Conservation (phyloP, 805 yeast genomes). For the Suhomyces vadensis region DNA sequence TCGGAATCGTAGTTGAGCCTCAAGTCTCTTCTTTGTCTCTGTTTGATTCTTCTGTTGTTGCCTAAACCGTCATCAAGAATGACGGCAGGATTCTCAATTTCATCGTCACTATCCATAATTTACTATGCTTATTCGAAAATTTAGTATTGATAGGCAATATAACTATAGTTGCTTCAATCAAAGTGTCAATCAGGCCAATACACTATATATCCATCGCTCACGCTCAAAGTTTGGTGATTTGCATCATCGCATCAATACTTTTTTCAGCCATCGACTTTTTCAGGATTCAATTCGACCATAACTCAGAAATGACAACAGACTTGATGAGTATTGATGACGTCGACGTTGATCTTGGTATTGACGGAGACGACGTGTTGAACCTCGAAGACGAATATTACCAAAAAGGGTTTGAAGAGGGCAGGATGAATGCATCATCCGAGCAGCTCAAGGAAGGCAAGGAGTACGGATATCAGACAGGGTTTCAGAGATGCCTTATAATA, state of each 20-base stretch:
- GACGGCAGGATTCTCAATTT: slow-evolving; percentile 2
- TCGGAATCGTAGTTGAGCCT: slow-evolving; percentile 27
- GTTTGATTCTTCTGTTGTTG: slow-evolving; percentile 14
- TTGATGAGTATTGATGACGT: not conserved
- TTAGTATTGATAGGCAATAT: not conserved
- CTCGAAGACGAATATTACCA: slow-evolving; percentile 62
- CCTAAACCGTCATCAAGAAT: slow-evolving; percentile 14
- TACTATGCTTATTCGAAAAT: not conserved
- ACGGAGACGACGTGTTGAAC: slow-evolving; percentile 45
- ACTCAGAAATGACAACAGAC: not conserved
- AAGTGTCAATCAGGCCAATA: too few relatives aligned
- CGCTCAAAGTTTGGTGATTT: not conserved
- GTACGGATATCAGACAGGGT: slow-evolving; percentile 78
- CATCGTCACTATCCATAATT: slow-evolving; percentile 4
- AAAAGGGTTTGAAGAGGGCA: slow-evolving; percentile 75
- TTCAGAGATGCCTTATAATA: slow-evolving; percentile 64
- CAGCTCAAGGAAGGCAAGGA: slow-evolving; percentile 79
- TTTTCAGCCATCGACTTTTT: slow-evolving; percentile 1
- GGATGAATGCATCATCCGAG: slow-evolving; percentile 54
- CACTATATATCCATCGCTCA: too few relatives aligned
- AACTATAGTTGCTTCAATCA: not conserved
- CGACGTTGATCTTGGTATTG: slow-evolving; percentile 1
- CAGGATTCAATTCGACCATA: too few relatives aligned
- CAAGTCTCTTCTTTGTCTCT: slow-evolving; percentile 16
- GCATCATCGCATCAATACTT: not conserved